Evolutionary conservation across 176 grass and related monocot genomes (phyloP).

Genomic region (Eragrostis nindensis): DNA sequence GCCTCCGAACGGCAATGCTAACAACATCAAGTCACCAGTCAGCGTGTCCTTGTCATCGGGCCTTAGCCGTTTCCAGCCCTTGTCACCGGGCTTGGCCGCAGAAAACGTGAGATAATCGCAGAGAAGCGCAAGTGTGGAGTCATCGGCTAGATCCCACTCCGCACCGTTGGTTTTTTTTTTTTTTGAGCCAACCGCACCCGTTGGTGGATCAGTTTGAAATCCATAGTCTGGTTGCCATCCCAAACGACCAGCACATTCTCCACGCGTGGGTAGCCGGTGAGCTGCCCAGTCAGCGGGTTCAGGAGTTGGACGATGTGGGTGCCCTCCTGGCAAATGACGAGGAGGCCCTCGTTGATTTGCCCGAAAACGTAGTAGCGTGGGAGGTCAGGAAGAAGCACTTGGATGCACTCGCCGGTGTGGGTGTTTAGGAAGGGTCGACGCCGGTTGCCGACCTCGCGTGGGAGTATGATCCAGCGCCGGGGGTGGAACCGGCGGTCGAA

Average conservation of each 20-base stretch:
- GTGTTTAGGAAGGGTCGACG: background rate
- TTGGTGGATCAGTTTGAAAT: no score
- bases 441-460: background rate
- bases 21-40: background rate
- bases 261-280: background rate
- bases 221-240: no score
- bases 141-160: background rate
- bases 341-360: background rate
- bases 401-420: background rate
- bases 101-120: background rate
- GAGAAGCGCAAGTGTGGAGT: background rate
- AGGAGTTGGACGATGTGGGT: background rate
- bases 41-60: background rate
- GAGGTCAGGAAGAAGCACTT: background rate
- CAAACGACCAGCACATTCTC: background rate
- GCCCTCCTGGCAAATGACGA: background rate
- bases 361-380: background rate
- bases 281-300: slow-evolving; percentile 5
- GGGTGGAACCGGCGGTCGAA: no score
- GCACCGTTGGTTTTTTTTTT: no score
- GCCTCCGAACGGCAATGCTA: background rate
- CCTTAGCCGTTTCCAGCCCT: no score
- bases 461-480: no score
- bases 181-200: no score
- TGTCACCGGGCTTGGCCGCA: background rate